These are phyloP conservation scores for Aspergillus mulundensis DNA, from an alignment of 495 filamentous ascomycete genomes.

Conservation along the genomic window DNA sequence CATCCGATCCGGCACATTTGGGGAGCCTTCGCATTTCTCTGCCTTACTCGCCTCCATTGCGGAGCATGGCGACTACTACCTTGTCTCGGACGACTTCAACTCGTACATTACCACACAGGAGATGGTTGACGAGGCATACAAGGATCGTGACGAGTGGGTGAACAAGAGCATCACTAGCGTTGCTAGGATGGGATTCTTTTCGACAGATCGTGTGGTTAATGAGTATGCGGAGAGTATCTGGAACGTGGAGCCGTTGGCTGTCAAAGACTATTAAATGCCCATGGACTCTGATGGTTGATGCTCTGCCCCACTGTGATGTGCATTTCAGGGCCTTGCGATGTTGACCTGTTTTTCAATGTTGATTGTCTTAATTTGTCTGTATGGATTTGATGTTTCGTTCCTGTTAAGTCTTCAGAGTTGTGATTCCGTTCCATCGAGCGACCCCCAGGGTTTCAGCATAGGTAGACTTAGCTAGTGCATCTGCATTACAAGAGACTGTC, in stretches of 20 bases:
- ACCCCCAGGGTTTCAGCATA: background rate
- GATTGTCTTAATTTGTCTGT: too few species aligned
- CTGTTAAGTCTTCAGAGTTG: background rate
- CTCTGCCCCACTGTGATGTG: background rate
- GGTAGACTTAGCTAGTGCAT: too few species aligned
- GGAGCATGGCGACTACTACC: conserved; percentile 94
- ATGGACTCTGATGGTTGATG: background rate
- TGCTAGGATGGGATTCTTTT: conserved; percentile 95
- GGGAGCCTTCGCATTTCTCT: conserved; percentile 68
- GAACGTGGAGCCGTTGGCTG: conserved; percentile 77
- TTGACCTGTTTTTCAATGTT: too few species aligned
- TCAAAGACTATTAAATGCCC: conserved; percentile 25
- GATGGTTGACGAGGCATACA: conserved; percentile 85
- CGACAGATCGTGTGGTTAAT: conserved; percentile 90
- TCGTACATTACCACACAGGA: conserved; percentile 86
- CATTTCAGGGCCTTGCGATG: background rate
- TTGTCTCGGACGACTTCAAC: conserved; percentile 95
- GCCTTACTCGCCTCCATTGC: conserved; percentile 77
- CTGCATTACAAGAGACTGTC: too few species aligned
- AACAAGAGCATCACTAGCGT: conserved; percentile 85
- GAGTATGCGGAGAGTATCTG: conserved; percentile 98
- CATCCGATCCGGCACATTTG: conserved; percentile 74
- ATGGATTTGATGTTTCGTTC: background rate
- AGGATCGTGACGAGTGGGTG: conserved; percentile 86
- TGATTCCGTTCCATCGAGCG: background rate